phyloP scores from a whole-genome alignment of 768 basidiomycete species.

The Hypsizygus marmoreus region DNA sequence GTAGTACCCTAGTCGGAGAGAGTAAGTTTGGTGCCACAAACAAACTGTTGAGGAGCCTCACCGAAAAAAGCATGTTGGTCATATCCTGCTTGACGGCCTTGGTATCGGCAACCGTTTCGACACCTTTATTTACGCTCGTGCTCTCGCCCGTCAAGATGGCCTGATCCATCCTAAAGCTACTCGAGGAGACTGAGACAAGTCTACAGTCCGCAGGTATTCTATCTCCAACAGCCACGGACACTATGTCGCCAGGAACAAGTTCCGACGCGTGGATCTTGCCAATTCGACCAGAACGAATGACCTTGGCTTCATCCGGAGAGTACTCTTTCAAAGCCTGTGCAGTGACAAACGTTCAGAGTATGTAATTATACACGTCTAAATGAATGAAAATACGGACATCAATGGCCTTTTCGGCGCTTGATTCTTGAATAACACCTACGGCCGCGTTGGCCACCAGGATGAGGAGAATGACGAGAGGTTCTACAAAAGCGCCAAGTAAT shows the following conservation, averaged over 20 bases:
- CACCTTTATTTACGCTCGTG: conserved; percentile 80
- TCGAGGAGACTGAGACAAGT: conserved; percentile 85
- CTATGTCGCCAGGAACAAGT: conserved; percentile 93
- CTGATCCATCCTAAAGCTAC: conserved; percentile 94
- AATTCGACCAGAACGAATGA: conserved; percentile 71
- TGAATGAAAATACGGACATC: conserved; percentile 63
- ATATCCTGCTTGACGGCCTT: conserved; percentile 97
- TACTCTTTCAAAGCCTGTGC: conserved; percentile 92
- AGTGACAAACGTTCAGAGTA: conserved; percentile 8
- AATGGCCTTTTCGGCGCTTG: conserved; percentile 94
- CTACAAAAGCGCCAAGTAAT: conserved; percentile 87
- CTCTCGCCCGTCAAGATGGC: conserved; percentile 97
- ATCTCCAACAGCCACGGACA: conserved; percentile 90
- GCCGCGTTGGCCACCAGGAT: conserved; percentile 97
- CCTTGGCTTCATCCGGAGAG: conserved; percentile 95
- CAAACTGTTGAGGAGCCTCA: conserved; percentile 35
- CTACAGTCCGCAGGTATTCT: conserved; percentile 95
- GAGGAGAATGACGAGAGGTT: conserved; percentile 91
- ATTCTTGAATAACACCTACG: conserved; percentile 96
- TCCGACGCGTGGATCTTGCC: conserved; percentile 80
- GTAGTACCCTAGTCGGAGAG: conserved; percentile 76
- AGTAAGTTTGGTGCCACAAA: neutral
- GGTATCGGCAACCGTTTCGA: conserved; percentile 65
- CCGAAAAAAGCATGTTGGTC: conserved; percentile 95
- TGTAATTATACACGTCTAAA: conserved; percentile 9